Evolutionary conservation across 164 flowering plant genomes (phyloP).

Genomic region (Brasenia schreberi): DNA sequence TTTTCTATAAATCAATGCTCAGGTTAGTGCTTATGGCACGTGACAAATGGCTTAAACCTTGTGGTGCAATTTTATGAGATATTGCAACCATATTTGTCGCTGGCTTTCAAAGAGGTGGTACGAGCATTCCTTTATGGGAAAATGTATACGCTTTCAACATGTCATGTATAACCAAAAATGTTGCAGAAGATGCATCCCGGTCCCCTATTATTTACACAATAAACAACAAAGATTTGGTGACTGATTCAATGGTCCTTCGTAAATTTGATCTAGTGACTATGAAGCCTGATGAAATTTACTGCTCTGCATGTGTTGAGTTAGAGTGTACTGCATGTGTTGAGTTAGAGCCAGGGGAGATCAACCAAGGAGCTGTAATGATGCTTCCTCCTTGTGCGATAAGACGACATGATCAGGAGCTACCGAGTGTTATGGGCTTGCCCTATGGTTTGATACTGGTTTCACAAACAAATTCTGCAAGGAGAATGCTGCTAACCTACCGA

Average conservation of each 20-base stretch:
- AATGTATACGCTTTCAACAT: slow-evolving; percentile 36
- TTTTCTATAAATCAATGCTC: slow-evolving; percentile 89
- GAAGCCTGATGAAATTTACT: slow-evolving; percentile 52
- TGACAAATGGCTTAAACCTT: slow-evolving; percentile 91
- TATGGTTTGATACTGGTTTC: slow-evolving; percentile 96
- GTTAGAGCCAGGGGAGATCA: slow-evolving; percentile 30
- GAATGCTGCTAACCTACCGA: slow-evolving; percentile 49
- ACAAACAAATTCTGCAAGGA: slow-evolving; percentile 83
- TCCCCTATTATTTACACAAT: slow-evolving; percentile 70
- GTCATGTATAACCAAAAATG: slow-evolving; percentile 38
- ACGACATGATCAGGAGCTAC: slow-evolving; percentile 7
- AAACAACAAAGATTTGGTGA: slow-evolving; percentile 53
- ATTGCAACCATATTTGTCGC: slow-evolving; percentile 88
- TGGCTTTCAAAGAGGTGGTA: slow-evolving; percentile 87
- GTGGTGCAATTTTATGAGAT: slow-evolving; percentile 96
- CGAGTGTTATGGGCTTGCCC: slow-evolving; percentile 69
- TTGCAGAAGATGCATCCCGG: slow-evolving; percentile 57
- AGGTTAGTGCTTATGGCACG: slow-evolving; percentile 92
- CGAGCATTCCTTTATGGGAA: slow-evolving; percentile 96
- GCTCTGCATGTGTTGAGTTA: too few relatives aligned
- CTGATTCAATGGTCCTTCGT: slow-evolving; percentile 40
- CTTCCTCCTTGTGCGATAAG: neutral
- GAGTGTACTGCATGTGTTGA: slow-evolving; percentile 65
- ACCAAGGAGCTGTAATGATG: slow-evolving; percentile 6
- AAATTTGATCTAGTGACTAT: slow-evolving; percentile 67